These are phyloP conservation scores for Phlebiopsis gigantea DNA, from an alignment of 768 basidiomycete species.

Conservation along the genomic window DNA sequence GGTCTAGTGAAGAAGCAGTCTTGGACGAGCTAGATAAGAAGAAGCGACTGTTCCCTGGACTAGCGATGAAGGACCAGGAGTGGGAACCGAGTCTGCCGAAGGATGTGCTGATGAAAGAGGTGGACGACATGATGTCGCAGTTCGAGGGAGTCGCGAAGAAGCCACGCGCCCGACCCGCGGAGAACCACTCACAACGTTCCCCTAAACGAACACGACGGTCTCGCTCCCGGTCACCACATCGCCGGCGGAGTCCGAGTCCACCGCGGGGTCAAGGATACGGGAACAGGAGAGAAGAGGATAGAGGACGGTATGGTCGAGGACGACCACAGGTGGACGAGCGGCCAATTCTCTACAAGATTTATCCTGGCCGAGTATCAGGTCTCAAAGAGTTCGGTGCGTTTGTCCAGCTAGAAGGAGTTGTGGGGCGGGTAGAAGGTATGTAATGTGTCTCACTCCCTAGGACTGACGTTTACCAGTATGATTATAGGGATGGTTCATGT, in stretches of 20 bases:
- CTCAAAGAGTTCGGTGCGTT: slow-evolving; percentile 97
- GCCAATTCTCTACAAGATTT: slow-evolving; percentile 92
- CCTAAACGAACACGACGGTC: slow-evolving; percentile 59
- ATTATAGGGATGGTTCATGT: slow-evolving; percentile 92
- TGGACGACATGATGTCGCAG: slow-evolving; percentile 84
- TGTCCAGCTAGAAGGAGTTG: slow-evolving; percentile 81
- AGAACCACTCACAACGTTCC: slow-evolving; percentile 32
- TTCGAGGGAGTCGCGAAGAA: slow-evolving; percentile 68
- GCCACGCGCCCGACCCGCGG: slow-evolving; percentile 35
- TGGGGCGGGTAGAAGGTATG: slow-evolving; percentile 85
- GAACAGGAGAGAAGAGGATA: slow-evolving; percentile 35
- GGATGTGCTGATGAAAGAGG: slow-evolving; percentile 81
- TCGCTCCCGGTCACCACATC: slow-evolving; percentile 36
- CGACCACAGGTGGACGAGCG: slow-evolving; percentile 60
- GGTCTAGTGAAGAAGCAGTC: slow-evolving; percentile 26
- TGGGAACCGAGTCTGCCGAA: slow-evolving; percentile 54
- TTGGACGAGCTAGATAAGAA: slow-evolving; percentile 67
- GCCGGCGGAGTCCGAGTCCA: slow-evolving; percentile 54
- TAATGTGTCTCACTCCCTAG: not conserved
- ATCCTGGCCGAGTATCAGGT: slow-evolving; percentile 78
- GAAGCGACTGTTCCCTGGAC: slow-evolving; percentile 85
- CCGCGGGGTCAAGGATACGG: slow-evolving; percentile 47
- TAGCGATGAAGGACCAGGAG: slow-evolving; percentile 76
- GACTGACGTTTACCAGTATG: not conserved
- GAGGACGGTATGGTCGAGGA: slow-evolving; percentile 31